Evolutionary conservation across 768 basidiomycete species (phyloP), one percentile per base, ranked within the genome.

Genomic region (Sporobolomyces phaffii): DNA sequence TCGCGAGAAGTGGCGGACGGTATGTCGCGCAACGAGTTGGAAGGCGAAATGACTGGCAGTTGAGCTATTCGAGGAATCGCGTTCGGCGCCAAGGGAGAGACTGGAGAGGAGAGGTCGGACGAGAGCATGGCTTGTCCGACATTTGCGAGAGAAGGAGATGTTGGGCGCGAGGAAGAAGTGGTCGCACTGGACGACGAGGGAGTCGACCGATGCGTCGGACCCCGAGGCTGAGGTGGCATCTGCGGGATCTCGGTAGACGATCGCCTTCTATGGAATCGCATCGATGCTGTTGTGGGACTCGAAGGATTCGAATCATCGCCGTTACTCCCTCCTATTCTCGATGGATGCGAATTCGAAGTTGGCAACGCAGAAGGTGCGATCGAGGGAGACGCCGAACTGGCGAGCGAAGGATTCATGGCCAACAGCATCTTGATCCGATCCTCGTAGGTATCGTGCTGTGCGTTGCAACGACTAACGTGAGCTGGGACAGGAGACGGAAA

Each of bases 351-450:
- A 20, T 28, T 45, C 29, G 56, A 45, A 18, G 26, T 33, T 2
- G 56, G 36, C 33, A 53, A 36, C 14, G 36, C 34, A 22, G 52
- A 33, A 10, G 52, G 33, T 22, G 58, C 33, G 3, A 43, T 5
- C 8, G 58, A n/a, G 9, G 45, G 45, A 8, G 47, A 49, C 26
- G 15, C 18, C n/a, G 62, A 48, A 31, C 26, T 9, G 0, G 45
- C 43, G 33, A 47, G 47, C 11, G 53, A 28, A 22, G 54, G 44
- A 53, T 63, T 63, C 69, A 91, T 90, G 70, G 89, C 82, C 73
- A 88, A 89, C 61, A 94, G 83, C 75, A 93, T 91, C 75, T 89
- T 88, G 87, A 94, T 91, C 57, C 91, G 85, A 78, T 94, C 90
- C 64, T 89, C 90, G 77, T 94, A 94, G 13, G 91, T 93, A 78